Percentiles rank a stretch among this genome's conserved stretches.
phyloP scores from a whole-genome alignment of 2,329 filamentous ascomycete species.

The Lachnellula arida region DNA sequence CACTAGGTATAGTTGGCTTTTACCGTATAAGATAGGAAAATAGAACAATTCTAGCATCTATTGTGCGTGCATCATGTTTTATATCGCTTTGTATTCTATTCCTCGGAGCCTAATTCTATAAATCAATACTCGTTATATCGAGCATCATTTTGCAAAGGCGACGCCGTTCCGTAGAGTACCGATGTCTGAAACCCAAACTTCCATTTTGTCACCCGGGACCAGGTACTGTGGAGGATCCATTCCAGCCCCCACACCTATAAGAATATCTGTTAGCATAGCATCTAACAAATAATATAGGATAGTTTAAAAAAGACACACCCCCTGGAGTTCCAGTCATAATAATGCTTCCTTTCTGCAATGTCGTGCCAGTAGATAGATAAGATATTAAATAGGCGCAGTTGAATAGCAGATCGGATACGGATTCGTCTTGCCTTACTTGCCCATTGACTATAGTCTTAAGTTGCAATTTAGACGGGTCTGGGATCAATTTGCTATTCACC shows the following conservation, averaged over 20 bases:
- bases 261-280: too few relatives aligned
- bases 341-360: conserved; percentile 44
- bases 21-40: too few relatives aligned
- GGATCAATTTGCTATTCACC: conserved; percentile 25
- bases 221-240: conserved; percentile 31
- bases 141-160: too few relatives aligned
- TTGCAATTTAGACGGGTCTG: conserved; percentile 10
- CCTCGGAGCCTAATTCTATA: too few relatives aligned
- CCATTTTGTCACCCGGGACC: conserved; percentile 14
- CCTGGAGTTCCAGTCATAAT: conserved; percentile 48
- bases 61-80: too few relatives aligned
- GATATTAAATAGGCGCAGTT: conserved; percentile 40
- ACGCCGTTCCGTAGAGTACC: conserved; percentile 18
- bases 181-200: conserved; percentile 16
- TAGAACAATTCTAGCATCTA: too few relatives aligned
- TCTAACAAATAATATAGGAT: too few relatives aligned
- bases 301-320: conserved; percentile 18
- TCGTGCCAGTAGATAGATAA: conserved; percentile 44
- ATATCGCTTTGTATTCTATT: too few relatives aligned
- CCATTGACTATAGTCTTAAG: conserved; percentile 41
- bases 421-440: conserved; percentile 38
- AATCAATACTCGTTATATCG: too few relatives aligned
- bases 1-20: too few relatives aligned
- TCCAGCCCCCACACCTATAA: conserved; percentile 39
- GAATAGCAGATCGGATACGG: conserved; percentile 44